Conservation (phyloP, 495 filamentous ascomycete genomes). For the Podospora appendiculata region DNA sequence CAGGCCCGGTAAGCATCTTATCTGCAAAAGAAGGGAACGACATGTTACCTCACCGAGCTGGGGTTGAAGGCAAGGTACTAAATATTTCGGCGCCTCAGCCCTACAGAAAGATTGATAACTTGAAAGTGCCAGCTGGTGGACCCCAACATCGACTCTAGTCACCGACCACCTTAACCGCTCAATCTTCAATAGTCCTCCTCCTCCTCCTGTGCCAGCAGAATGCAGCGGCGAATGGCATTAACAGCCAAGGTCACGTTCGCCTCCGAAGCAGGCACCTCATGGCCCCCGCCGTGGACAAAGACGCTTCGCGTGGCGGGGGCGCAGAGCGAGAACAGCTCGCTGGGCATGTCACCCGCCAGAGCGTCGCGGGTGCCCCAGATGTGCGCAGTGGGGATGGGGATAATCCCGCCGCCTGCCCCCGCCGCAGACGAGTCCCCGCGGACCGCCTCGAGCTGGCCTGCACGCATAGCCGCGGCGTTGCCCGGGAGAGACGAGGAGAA, state of each 20-base stretch:
- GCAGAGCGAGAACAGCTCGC: neutral
- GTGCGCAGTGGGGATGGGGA: neutral
- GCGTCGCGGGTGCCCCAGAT: neutral
- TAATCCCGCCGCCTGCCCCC: neutral
- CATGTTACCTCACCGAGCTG: too few species aligned
- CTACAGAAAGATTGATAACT: too few species aligned
- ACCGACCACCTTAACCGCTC: too few species aligned
- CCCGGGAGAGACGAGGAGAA: neutral
- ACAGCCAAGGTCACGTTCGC: neutral
- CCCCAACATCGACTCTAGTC: too few species aligned
- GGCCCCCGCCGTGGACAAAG: neutral
- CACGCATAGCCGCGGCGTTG: neutral
- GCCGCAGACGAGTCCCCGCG: neutral
- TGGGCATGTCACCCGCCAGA: neutral
- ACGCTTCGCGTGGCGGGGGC: neutral
- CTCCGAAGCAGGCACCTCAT: slow-evolving; percentile 1
- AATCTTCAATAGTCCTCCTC: neutral
- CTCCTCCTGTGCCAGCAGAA: neutral
- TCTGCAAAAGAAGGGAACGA: too few species aligned
- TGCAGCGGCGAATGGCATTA: neutral
- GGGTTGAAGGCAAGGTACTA: too few species aligned
- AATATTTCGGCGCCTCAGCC: too few species aligned
- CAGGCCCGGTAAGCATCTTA: too few species aligned
- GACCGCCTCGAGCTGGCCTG: neutral
- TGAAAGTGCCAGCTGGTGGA: too few species aligned